Base-by-base conservation (phyloP, 2,329 filamentous ascomycete genomes). In the Penicillium sp. region DNA sequence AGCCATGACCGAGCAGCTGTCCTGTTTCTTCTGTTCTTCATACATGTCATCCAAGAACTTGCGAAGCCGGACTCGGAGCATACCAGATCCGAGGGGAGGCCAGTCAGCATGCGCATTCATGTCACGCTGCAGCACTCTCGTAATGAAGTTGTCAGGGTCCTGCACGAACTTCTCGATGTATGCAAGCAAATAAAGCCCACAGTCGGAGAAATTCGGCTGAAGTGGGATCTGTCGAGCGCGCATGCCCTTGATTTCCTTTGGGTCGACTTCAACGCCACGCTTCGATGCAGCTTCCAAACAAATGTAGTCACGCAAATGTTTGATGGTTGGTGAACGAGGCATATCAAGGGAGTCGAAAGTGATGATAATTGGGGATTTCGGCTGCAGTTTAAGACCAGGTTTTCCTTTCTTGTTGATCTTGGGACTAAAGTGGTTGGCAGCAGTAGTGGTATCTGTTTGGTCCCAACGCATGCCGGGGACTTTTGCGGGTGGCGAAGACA, bases 201-300 rank as follows among this genome's bases (percentile, higher is more conserved):
- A 99, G 70, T 99, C 95, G 59, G 85, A 93, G 64, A 83, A 90
- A 69, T 99, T 98, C 48, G 85, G 77, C 72, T 99, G 95, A 59
- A 84, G 77, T 0, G 95, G 93, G 14, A 97, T 88, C 8, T 83
- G 80, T 58, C 84, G 89, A 5, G 90, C 90, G 39, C 86, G 91
- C 79, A 90, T 86, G 4, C 84, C 85, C 60, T 79, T 78, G 53
- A 85, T 74, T 11, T 75, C 65, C 5, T 71, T 73, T 2, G 19
- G 9, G n/a, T 73, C 69, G 14, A 83, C 76, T 5, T 77, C 71
- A 59, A 82, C 74, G 14, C 73, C 70, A n/a, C 78, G 79, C 67
- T 86, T 95, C 79, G 75, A 80, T 63, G 81, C 80, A 4, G 89
- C 88, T 76, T 98, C 95, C 48, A 84, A 83, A 7, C 82, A 69